These are phyloP conservation scores for Phytophthora hybrid DNA, from an alignment of 352 stramenopile species.

Conservation along the genomic window DNA sequence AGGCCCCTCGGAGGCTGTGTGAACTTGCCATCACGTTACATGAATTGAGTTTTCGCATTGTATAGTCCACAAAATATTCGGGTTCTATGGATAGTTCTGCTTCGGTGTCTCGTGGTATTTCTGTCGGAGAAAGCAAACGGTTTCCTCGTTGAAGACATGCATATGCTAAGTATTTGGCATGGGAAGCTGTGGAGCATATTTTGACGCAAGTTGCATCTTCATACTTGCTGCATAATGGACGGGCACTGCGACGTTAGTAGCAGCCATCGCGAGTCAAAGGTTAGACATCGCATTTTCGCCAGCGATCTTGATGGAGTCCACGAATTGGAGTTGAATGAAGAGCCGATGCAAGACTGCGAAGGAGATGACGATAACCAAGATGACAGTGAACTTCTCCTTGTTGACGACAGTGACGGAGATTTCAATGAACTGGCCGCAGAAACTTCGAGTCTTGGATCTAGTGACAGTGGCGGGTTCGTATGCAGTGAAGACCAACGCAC, in stretches of 20 bases:
- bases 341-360: slow-evolving; percentile 15
- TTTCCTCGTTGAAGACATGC: slow-evolving; percentile 23
- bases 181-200: slow-evolving; percentile 7
- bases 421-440: slow-evolving; percentile 34
- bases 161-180: slow-evolving; percentile 5
- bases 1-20: slow-evolving; percentile 42
- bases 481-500: slow-evolving; percentile 48
- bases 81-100: neutral
- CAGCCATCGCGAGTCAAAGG: neutral
- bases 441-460: slow-evolving; percentile 42
- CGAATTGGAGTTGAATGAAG: neutral
- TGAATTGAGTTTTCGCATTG: neutral
- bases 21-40: slow-evolving; percentile 4
- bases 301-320: neutral
- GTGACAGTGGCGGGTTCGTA: slow-evolving; percentile 23
- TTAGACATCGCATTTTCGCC: slow-evolving; percentile 5
- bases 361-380: slow-evolving; percentile 28
- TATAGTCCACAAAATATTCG: neutral
- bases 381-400: slow-evolving; percentile 22
- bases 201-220: slow-evolving; percentile 6
- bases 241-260: neutral
- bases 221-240: slow-evolving; percentile 26
- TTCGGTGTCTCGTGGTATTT: slow-evolving; percentile 28
- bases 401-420: slow-evolving; percentile 20
- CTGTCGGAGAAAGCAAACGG: slow-evolving; percentile 20